Evolutionary conservation across 495 filamentous ascomycete genomes (phyloP).

Genomic region (Penicillium soppii): DNA sequence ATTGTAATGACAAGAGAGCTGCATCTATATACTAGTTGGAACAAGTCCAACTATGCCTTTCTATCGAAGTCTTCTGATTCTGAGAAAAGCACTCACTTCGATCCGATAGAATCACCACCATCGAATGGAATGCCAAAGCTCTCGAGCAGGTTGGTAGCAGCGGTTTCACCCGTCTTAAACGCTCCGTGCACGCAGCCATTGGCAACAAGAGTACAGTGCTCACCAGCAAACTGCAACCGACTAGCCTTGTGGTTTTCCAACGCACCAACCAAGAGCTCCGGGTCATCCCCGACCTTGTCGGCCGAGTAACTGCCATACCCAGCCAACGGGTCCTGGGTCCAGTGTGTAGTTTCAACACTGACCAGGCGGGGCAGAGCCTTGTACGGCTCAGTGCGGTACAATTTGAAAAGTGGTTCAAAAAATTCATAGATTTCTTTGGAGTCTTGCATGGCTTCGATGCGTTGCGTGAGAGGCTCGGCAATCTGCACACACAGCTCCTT

Average conservation of each 20-base stretch:
- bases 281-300: constrained; percentile 25
- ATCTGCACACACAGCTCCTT: constrained; percentile 28
- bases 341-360: constrained; percentile 26
- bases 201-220: constrained; percentile 20
- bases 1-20: background rate
- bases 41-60: background rate
- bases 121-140: constrained; percentile 17
- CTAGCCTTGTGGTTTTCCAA: constrained; percentile 18
- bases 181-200: constrained; percentile 28
- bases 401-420: constrained; percentile 27
- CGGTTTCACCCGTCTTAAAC: constrained; percentile 23
- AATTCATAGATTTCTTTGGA: constrained; percentile 20
- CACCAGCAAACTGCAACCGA: constrained; percentile 24
- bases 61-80: background rate
- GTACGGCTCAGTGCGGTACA: constrained; percentile 23
- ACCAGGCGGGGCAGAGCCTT: constrained; percentile 23
- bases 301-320: constrained; percentile 25
- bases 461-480: constrained; percentile 24
- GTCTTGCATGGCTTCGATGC: constrained; percentile 23
- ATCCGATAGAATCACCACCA: background rate
- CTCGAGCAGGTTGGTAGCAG: constrained; percentile 18
- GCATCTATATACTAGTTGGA: background rate
- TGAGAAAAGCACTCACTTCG: background rate
- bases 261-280: constrained; percentile 15
- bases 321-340: constrained; percentile 26